Evolutionary conservation across 2,329 filamentous ascomycete species (phyloP), one percentile per base, ranked within the genome.

Genomic region (Stagonosporopsis tanaceti): DNA sequence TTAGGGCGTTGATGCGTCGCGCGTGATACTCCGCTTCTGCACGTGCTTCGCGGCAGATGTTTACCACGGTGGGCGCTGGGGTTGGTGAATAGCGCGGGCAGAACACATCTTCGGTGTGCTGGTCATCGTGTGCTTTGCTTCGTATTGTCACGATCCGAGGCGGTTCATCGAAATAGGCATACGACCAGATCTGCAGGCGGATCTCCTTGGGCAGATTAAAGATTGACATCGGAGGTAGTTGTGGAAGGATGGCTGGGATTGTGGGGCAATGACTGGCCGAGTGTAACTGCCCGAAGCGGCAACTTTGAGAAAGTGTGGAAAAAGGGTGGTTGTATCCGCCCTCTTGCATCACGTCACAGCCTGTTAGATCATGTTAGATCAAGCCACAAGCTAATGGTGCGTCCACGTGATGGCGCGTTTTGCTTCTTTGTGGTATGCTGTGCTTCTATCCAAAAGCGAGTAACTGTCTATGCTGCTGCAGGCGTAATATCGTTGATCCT

Each of bases 401-500:
- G 20, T 34, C 20, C 48, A 57, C 54, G 54, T 57, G 54, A 57
- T 52, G 17, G 32, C 38, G 42, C 44, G 47, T 52, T 57, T 40
- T 22, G 5, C 12, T 3, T 30, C n/a, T 20, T 38, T 48, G 25
- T 8, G 25, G 11, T 32, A 12, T 32, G 28, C 11, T 12, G 3
- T 32, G 9, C 11, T 32, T 32, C 30, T 32, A 32, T 32, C 12
- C 30, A 32, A 11, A 24, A 4, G 20, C 35, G 4, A 24, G 12
- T 1, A 22, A 15, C n/a, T 15, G 30, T 39, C 38, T 52, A 57
- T 20, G 47, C 22, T 42, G 47, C 47, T 25, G 39, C 44, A 27
- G 54, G 48, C 4, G 54, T 57, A 9, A 57, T 44, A 22, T 57
- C 73, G 56, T 65, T 76, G 55, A 96, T 96, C 45, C 92, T 84